A percentile compares a stretch with the other conserved stretches of the same genome.
Conservation (phyloP, 2,329 filamentous ascomycete genomes). For the Fusarium nygamai region DNA sequence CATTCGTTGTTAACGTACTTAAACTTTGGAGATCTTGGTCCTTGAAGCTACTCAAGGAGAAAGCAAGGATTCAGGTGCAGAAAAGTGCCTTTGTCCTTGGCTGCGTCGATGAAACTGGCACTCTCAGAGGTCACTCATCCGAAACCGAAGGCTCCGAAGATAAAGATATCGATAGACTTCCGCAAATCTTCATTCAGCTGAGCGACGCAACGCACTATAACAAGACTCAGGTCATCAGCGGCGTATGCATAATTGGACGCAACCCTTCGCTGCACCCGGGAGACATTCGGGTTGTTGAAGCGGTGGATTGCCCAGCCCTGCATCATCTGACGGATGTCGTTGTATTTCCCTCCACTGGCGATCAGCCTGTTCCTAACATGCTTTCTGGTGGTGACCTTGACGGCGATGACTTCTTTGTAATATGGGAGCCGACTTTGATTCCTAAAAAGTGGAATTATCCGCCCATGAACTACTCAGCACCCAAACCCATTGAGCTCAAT, state of each 20-base stretch:
- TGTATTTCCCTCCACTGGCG: slow-evolving; percentile 84
- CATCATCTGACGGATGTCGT: slow-evolving; percentile 85
- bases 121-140: slow-evolving; percentile 76
- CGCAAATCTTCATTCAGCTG: slow-evolving; percentile 91
- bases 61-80: slow-evolving; percentile 84
- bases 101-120: slow-evolving; percentile 85
- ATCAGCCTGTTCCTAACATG: slow-evolving; percentile 90
- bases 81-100: slow-evolving; percentile 89
- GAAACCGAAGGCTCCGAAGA: slow-evolving; percentile 51
- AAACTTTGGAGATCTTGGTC: slow-evolving; percentile 90
- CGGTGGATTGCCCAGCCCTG: slow-evolving; percentile 78
- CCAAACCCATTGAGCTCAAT: slow-evolving; percentile 64
- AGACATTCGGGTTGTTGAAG: slow-evolving; percentile 87
- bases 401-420: slow-evolving; percentile 93
- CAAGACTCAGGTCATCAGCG: slow-evolving; percentile 73
- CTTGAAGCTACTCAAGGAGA: slow-evolving; percentile 90
- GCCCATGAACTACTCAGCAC: slow-evolving; percentile 80
- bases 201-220: slow-evolving; percentile 64
- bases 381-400: slow-evolving; percentile 96
- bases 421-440: slow-evolving; percentile 85
- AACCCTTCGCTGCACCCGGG: slow-evolving; percentile 96
- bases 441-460: slow-evolving; percentile 74
- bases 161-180: slow-evolving; percentile 65
- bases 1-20: slow-evolving; percentile 83
- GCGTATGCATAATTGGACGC: slow-evolving; percentile 83